These are phyloP conservation scores for Ceratocystis albifundus DNA, from an alignment of 2,329 filamentous ascomycete genomes.

Conservation along the genomic window DNA sequence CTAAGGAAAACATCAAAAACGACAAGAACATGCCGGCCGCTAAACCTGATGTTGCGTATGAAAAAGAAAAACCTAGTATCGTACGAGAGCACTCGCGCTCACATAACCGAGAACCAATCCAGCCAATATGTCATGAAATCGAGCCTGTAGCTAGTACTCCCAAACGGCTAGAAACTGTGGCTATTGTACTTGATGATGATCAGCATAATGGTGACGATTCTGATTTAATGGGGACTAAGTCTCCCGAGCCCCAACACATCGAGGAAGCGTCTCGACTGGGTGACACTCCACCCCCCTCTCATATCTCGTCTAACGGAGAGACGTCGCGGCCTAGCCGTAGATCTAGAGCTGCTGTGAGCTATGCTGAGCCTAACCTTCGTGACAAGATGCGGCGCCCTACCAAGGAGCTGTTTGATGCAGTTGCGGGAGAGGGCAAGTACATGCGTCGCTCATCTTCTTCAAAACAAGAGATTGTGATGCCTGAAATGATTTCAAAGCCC, in stretches of 20 bases:
- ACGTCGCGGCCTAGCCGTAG: slow-evolving; percentile 55
- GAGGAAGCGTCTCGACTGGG: slow-evolving; percentile 30
- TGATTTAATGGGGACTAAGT: slow-evolving; percentile 25
- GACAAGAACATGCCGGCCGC: slow-evolving; percentile 1
- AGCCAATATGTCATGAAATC: slow-evolving; percentile 10
- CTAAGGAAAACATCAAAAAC: slow-evolving; percentile 15
- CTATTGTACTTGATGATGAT: slow-evolving; percentile 25
- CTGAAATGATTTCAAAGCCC: slow-evolving; percentile 22
- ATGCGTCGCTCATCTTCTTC: slow-evolving; percentile 31
- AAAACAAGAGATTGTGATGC: slow-evolving; percentile 17
- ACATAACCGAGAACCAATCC: slow-evolving; percentile 5
- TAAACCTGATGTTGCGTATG: neutral
- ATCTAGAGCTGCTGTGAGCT: slow-evolving; percentile 58
- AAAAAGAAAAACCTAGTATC: neutral
- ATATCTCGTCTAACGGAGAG: slow-evolving; percentile 45
- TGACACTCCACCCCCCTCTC: slow-evolving; percentile 49
- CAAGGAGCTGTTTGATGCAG: slow-evolving; percentile 63
- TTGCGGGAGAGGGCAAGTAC: slow-evolving; percentile 51
- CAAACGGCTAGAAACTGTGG: slow-evolving; percentile 19
- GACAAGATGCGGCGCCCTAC: slow-evolving; percentile 76
- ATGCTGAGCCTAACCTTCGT: slow-evolving; percentile 68
- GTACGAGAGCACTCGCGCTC: slow-evolving; percentile 10
- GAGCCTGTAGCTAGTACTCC: slow-evolving; percentile 9
- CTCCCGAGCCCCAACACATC: slow-evolving; percentile 36
- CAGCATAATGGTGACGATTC: slow-evolving; percentile 17